Evolutionary conservation across 192 early-diverging fungal genomes (phyloP), one percentile per base, ranked within the genome.

Genomic region (Backusella circina): DNA sequence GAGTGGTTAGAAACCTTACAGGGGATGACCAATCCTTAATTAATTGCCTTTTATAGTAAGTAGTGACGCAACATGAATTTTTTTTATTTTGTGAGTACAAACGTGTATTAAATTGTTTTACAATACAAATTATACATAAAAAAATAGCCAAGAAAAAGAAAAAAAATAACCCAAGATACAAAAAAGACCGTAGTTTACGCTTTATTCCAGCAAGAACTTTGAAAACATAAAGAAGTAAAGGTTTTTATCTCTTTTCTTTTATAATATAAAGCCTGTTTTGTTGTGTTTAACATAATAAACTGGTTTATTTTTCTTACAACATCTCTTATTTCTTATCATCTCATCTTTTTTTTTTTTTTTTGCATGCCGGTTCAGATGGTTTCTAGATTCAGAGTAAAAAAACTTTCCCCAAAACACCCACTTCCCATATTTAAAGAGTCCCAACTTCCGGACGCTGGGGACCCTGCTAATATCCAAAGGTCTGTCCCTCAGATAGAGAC

Each of bases 371-470:
- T 37, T 70, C 74, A 74, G 70, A 79, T 75, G 78, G 78, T 79
- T 41, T 73, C 79, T 64, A 70, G 79, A 61, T 89, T 91, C 78
- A 86, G 90, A 50, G 83, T 88, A 74, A 86, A 92, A 74, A 96
- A 95, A 83, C 88, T 96, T 75, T 93, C 94, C 81, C 81, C 86
- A 64, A 92, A 91, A 82, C 89, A 89, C 77, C 78, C 86, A 38
- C 83, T 96, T 76, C 85, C 88, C 32, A 90, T 96, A 71, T 90
- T 86, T 78, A 91, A 91, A 67, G 89, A 84, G 77, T 77, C 88
- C 39, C 91, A 96, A 78, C 88, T 93, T 16, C 88, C 86, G 16
- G 93, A 95, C 81, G 82, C 94, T 31, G 89, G 94, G 66, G 91
- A 92, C 44, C 81, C 88, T 44, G 72, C 84, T 33, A 86, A 87